Evolutionary conservation across 805 yeast genomes (phyloP), one percentile per base, ranked within the genome.

Genomic region (Metschnikowia bowlesiae): DNA sequence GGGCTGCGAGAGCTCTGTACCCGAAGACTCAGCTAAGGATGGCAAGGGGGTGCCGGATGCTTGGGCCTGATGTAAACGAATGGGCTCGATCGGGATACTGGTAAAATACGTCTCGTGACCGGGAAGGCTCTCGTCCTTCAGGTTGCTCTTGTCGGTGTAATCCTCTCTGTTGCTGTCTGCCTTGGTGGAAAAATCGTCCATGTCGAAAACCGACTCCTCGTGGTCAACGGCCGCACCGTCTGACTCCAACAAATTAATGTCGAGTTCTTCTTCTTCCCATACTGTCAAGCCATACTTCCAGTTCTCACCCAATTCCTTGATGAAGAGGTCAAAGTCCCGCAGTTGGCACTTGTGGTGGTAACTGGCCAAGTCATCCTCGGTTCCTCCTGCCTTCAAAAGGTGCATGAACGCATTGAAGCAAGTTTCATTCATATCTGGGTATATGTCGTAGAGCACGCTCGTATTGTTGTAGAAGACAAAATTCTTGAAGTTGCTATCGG

Each of bases 371-470:
- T 62, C 70, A 47, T 68, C 74, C 33, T 73, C 75, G 29, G 65
- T 55, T 28, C 70, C 68, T 7, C 73, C 73, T 34, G 66, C 58
- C 42, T 62, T 59, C 54, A 80, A 66, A 43, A 78, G 62, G 50
- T 70, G 66, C 54, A 68, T 67, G 53, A 79, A 74, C 11, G 75
- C 67, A 29, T 60, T 56, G 57, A 71, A 79, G 29, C 79, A 72
- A 50, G 65, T 66, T 31, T 64, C 50, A 60, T 73, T 74, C 71
- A 78, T 69, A 52, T 65, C 68, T 13, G 81, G 74, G 57, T 77
- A 79, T 47, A 78, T 76, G 56, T 78, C 82, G 58, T 70, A 76
- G 37, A 79, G 65, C 46, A 75, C 70, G 46, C 68, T 69, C 16
- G 68, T 65, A 38, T 74, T 67, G 54, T 64, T 64, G 46, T 53